phyloP scores from a whole-genome alignment of 768 basidiomycete species.

The Kwoniella dendrophila region DNA sequence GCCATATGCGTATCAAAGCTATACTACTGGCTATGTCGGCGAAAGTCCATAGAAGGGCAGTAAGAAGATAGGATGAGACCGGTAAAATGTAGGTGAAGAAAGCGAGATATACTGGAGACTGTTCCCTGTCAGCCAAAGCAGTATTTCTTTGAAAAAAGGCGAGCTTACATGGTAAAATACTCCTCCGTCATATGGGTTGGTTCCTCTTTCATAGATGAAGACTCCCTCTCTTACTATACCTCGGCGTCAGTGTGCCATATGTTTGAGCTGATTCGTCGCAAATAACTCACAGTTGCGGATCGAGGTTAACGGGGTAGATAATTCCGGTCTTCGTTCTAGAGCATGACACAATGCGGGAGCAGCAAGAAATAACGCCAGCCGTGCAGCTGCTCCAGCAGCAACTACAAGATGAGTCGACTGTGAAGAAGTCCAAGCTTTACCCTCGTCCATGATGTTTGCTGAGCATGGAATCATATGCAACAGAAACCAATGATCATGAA shows the following conservation, averaged over 20 bases:
- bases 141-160: not conserved
- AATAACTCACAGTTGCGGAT: constrained; percentile 74
- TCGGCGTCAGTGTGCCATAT: constrained; percentile 21
- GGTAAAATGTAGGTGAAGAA: constrained; percentile 74
- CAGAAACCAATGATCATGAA: not conserved
- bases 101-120: constrained; percentile 81
- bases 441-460: not conserved
- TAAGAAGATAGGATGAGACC: constrained; percentile 59
- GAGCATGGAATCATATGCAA: not conserved
- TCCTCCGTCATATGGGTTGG: constrained; percentile 85
- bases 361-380: constrained; percentile 23
- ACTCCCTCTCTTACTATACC: constrained; percentile 82
- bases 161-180: constrained; percentile 77
- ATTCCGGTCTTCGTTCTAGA: constrained; percentile 71
- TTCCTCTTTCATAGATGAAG: constrained; percentile 72
- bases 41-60: constrained; percentile 68
- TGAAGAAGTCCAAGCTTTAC: not conserved
- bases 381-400: constrained; percentile 11
- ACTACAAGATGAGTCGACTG: constrained; percentile 7
- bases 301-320: constrained; percentile 79
- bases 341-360: constrained; percentile 24
- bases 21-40: constrained; percentile 71
- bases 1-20: constrained; percentile 71
- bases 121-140: not conserved
- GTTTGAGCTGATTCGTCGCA: too few relatives aligned